Percentiles rank a stretch among this genome's conserved stretches.
Evolutionary conservation across 345 rosid species (phyloP).

Genomic region (Aquilaria sinensis): DNA sequence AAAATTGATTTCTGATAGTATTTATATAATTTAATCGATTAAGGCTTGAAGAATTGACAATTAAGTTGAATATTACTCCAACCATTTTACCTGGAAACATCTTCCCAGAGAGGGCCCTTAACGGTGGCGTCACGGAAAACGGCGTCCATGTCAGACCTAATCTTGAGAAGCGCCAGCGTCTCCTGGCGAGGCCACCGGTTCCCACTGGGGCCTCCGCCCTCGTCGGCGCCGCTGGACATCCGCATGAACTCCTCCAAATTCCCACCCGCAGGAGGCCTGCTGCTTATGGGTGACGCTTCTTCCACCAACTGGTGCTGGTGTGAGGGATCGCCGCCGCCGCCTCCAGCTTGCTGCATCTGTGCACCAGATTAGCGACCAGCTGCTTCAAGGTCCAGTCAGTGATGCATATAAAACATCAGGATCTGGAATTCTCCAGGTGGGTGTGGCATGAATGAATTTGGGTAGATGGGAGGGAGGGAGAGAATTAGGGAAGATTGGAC

Average conservation of each 20-base stretch:
- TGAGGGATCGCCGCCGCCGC: conserved; percentile 18
- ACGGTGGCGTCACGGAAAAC: conserved; percentile 75
- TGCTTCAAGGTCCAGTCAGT: not conserved
- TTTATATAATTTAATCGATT: too few species aligned
- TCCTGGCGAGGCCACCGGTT: conserved; percentile 94
- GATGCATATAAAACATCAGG: too few species aligned
- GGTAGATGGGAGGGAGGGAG: too few species aligned
- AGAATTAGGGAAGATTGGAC: too few species aligned
- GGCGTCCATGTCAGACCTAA: conserved; percentile 91
- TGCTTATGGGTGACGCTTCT: conserved; percentile 85
- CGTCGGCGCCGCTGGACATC: conserved; percentile 35
- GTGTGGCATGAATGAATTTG: too few species aligned
- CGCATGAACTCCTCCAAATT: conserved; percentile 56
- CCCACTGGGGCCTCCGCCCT: conserved; percentile 38
- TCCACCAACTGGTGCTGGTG: conserved; percentile 40
- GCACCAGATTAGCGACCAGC: not conserved
- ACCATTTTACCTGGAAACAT: conserved; percentile 60
- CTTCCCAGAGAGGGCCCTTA: conserved; percentile 94
- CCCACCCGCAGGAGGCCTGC: conserved; percentile 65
- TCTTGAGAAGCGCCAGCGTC: conserved; percentile 69
- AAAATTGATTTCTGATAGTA: not conserved
- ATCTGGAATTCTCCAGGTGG: too few species aligned
- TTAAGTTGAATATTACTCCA: too few species aligned
- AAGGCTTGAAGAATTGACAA: too few species aligned
- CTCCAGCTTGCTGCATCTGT: conserved; percentile 56